A percentile compares a stretch with the other conserved stretches of the same genome.
Conservation (phyloP, 1,284 basidiomycete genomes). For the Sanghuangporus weigelae region DNA sequence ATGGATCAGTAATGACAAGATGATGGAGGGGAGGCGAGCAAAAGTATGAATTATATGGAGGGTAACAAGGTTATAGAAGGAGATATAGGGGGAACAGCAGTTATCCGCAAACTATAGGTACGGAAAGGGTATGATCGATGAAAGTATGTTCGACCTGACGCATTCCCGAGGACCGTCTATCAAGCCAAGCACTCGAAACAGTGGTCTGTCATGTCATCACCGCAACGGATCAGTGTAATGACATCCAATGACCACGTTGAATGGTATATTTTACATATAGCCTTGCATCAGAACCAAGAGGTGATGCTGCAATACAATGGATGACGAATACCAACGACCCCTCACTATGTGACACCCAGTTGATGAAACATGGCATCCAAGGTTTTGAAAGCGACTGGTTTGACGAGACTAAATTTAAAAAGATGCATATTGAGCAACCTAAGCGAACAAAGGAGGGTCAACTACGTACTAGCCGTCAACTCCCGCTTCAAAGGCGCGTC, state of each 20-base stretch:
- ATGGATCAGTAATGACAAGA: too few species aligned
- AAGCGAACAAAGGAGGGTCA: background rate
- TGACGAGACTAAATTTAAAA: slow-evolving; percentile 73
- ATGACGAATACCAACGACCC: background rate
- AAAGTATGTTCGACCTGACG: background rate
- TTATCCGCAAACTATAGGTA: background rate
- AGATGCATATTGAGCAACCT: background rate
- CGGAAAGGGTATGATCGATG: background rate
- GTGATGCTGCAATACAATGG: too few species aligned
- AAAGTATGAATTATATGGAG: background rate
- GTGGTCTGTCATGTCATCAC: too few species aligned
- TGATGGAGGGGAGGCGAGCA: background rate
- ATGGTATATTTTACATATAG: too few species aligned
- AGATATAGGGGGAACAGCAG: background rate
- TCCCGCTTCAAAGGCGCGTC: slow-evolving; percentile 85
- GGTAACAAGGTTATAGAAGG: background rate
- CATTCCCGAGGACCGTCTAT: background rate
- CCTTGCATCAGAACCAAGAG: too few species aligned
- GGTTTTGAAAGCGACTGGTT: slow-evolving; percentile 90
- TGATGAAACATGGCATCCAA: slow-evolving; percentile 81
- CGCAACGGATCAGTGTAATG: too few species aligned
- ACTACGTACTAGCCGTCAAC: slow-evolving; percentile 88
- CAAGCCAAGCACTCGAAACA: background rate
- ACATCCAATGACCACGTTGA: too few species aligned
- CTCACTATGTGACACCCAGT: slow-evolving; percentile 49